phyloP scores from a whole-genome alignment of 352 stramenopile genomes.

The Lagenidium sp. region DNA sequence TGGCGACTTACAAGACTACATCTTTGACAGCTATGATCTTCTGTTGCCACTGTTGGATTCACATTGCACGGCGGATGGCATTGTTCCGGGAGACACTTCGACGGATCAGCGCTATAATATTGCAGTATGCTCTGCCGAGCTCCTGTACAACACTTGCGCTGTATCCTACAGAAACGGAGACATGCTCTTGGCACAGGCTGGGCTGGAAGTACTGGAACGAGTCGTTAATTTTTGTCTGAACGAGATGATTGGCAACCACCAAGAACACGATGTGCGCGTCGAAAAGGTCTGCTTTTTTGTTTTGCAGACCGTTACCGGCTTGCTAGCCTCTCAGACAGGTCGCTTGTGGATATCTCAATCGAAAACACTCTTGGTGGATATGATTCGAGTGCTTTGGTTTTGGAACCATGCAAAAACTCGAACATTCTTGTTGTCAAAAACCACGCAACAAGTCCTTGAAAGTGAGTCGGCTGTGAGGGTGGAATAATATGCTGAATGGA shows the following conservation, averaged over 20 bases:
- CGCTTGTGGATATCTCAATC: conserved; percentile 54
- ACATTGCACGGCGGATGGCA: conserved; percentile 47
- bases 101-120: conserved; percentile 41
- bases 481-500: not conserved
- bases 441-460: conserved; percentile 69
- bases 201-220: conserved; percentile 43
- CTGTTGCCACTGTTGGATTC: conserved; percentile 42
- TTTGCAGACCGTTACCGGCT: conserved; percentile 58
- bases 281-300: conserved; percentile 50
- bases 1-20: conserved; percentile 32
- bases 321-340: conserved; percentile 43
- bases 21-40: conserved; percentile 63
- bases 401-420: conserved; percentile 46
- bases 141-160: conserved; percentile 61
- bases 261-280: conserved; percentile 20
- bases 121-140: conserved; percentile 44
- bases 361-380: conserved; percentile 55
- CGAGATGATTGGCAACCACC: conserved; percentile 30
- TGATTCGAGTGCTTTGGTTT: conserved; percentile 64
- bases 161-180: conserved; percentile 48
- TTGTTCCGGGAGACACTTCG: conserved; percentile 28
- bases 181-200: conserved; percentile 34
- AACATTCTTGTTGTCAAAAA: conserved; percentile 48
- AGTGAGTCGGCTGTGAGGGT: conserved; percentile 19
- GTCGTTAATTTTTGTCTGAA: conserved; percentile 64